phyloP scores from a whole-genome alignment of 1,139 yeast species.

The Geotrichum restrictum region DNA sequence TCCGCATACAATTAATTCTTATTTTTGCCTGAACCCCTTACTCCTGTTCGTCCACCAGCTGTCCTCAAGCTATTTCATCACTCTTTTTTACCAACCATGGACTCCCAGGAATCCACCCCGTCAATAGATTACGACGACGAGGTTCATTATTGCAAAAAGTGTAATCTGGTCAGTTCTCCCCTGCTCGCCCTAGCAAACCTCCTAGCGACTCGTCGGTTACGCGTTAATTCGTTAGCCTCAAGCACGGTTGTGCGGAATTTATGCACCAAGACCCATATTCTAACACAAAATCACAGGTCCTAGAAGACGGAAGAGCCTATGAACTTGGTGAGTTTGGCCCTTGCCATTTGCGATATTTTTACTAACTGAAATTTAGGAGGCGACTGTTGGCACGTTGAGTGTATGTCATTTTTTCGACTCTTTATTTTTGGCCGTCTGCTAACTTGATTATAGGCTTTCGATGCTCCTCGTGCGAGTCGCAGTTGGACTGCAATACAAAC shows the following conservation, averaged over 20 bases:
- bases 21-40: background rate
- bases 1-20: too few species aligned
- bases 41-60: background rate
- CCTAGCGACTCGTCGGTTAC: background rate
- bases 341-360: background rate
- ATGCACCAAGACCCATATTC: conserved; percentile 4
- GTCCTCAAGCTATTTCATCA: background rate
- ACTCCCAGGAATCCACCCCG: conserved; percentile 17
- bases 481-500: conserved; percentile 81
- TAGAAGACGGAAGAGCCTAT: conserved; percentile 44
- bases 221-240: background rate
- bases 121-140: conserved; percentile 30
- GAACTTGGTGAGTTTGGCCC: conserved; percentile 36
- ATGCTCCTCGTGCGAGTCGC: conserved; percentile 76
- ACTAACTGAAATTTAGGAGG: conserved; percentile 53
- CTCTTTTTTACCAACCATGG: conserved; percentile 8
- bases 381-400: conserved; percentile 88
- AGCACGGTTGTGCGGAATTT: background rate
- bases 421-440: background rate
- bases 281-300: conserved; percentile 27
- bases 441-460: conserved; percentile 47
- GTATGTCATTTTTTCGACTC: conserved; percentile 4
- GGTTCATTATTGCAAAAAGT: conserved; percentile 37
- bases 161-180: conserved; percentile 31
- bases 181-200: background rate